Evolutionary conservation across 805 yeast genomes (phyloP), one percentile per base, ranked within the genome.

Genomic region (Ogataea ganodermae): DNA sequence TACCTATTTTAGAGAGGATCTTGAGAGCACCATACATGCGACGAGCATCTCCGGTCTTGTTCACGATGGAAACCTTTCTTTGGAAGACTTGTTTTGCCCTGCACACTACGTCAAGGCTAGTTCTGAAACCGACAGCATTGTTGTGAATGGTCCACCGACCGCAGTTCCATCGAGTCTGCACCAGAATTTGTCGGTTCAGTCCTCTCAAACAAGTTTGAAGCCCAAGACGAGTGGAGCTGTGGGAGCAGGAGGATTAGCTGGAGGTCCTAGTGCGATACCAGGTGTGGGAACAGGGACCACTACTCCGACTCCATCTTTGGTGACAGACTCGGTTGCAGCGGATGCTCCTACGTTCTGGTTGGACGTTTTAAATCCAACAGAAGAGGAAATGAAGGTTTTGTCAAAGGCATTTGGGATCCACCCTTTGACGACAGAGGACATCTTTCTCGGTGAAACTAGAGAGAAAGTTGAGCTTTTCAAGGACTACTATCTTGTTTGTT

Each of bases 361-460:
- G 9, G 98, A 92, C 66, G 86, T 92, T 10, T 70, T 88, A 48
- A 86, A 89, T 60, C 99, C 99, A 9, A 87, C 96, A 0, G 98
- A 94, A 61, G 97, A 90, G 56, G 99, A 92, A 66, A 89, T 94
- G 96, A 90, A 92, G 60, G 94, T 86, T 0, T 58, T 92, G 12
- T 81, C 95, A 22, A 89, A 89, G 59, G 83, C 97, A 0, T 92
- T 92, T 69, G 96, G 96, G 1, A 89, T 92, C 47, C 99, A 92
- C 67, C 99, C 99, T 0, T 76, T 92, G 58, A 92, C 99, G 0
- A 88, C 97, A 0, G 99, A 92, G 63, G 99, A 92, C 69, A 91
- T 92, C 40, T 86, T 87, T 50, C 69, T 91, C 24, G 96, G 96
- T 1, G 99, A 92, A 63, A 86, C 96, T 0, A 80, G 98, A 55